These are phyloP conservation scores for Dothideomycetes sp. DNA, from an alignment of 2,329 filamentous ascomycete genomes.

Conservation along the genomic window DNA sequence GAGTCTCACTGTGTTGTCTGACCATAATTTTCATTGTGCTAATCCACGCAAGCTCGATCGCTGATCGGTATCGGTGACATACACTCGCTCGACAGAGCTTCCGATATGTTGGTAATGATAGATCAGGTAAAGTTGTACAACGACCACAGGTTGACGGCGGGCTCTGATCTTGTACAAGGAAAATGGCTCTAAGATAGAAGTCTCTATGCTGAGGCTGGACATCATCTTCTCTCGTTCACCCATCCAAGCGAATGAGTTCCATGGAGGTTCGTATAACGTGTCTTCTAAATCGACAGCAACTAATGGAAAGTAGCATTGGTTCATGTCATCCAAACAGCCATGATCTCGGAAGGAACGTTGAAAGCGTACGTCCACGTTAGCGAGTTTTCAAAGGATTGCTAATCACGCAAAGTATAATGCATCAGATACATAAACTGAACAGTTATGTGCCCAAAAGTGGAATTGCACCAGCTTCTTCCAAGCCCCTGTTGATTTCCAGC, in stretches of 20 bases:
- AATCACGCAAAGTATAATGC: constrained; percentile 41
- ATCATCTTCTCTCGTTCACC: constrained; percentile 43
- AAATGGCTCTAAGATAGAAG: constrained; percentile 45
- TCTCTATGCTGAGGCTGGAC: constrained; percentile 61
- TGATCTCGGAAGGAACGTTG: constrained; percentile 55
- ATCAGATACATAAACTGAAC: constrained; percentile 58
- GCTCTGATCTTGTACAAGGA: too few species aligned
- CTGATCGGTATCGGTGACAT: constrained; percentile 31
- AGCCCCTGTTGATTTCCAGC: too few species aligned
- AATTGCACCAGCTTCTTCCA: too few species aligned
- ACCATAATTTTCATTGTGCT: constrained; percentile 20
- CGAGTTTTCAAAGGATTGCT: neutral
- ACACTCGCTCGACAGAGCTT: constrained; percentile 43
- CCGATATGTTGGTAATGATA: constrained; percentile 24
- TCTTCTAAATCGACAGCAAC: too few species aligned
- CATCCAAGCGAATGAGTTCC: constrained; percentile 33
- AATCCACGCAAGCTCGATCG: constrained; percentile 15
- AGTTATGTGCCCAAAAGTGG: neutral
- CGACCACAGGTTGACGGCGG: too few species aligned
- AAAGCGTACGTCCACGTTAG: constrained; percentile 26
- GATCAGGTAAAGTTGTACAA: too few species aligned
- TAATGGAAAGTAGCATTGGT: neutral
- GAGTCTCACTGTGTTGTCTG: constrained; percentile 7
- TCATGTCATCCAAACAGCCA: constrained; percentile 16
- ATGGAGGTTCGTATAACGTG: constrained; percentile 30